Percentiles rank a stretch among this genome's conserved stretches.
Evolutionary conservation across 1,284 basidiomycete genomes (phyloP).

Genomic region (Apiotrichum montevideense): DNA sequence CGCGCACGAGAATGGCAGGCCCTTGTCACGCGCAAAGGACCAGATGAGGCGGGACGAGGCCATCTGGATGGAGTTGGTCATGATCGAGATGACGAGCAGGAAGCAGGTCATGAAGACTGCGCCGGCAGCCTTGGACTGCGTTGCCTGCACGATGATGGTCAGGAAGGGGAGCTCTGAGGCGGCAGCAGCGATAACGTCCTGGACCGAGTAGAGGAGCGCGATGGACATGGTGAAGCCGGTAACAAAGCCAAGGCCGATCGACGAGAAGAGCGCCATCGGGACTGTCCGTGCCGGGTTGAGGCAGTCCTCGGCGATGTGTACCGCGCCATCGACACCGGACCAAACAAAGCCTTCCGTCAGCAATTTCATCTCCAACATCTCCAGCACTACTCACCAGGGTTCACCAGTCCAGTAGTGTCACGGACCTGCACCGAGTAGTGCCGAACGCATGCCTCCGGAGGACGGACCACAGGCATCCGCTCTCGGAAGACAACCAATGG

Average conservation of each 20-base stretch:
- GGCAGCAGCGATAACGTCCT: conserved; percentile 11
- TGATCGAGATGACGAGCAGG: conserved; percentile 8
- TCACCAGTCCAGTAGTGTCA: conserved; percentile 4
- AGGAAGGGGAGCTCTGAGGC: conserved; percentile 12
- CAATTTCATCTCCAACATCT: too few relatives aligned
- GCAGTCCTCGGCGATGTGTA: conserved; percentile 16
- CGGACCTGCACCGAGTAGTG: too few relatives aligned
- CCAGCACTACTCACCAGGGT: conserved; percentile 6
- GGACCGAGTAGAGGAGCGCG: conserved; percentile 12
- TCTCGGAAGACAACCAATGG: too few relatives aligned
- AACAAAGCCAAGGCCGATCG: conserved; percentile 8
- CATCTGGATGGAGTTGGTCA: conserved; percentile 14
- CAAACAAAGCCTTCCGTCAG: conserved; percentile 7
- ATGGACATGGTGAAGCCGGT: conserved; percentile 9
- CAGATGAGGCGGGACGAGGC: conserved; percentile 13
- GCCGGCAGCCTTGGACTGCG: conserved; percentile 5
- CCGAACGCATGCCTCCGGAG: too few relatives aligned
- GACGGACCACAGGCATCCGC: too few relatives aligned
- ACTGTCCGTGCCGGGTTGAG: conserved; percentile 7
- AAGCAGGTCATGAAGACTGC: conserved; percentile 6
- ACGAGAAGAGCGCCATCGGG: conserved; percentile 9
- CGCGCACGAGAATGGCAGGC: conserved; percentile 3
- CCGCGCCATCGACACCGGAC: conserved; percentile 11
- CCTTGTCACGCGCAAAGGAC: conserved; percentile 14
- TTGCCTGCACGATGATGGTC: conserved; percentile 14